phyloP scores from a whole-genome alignment of 202 grass and related monocot genomes.

The Digitaria exilis region DNA sequence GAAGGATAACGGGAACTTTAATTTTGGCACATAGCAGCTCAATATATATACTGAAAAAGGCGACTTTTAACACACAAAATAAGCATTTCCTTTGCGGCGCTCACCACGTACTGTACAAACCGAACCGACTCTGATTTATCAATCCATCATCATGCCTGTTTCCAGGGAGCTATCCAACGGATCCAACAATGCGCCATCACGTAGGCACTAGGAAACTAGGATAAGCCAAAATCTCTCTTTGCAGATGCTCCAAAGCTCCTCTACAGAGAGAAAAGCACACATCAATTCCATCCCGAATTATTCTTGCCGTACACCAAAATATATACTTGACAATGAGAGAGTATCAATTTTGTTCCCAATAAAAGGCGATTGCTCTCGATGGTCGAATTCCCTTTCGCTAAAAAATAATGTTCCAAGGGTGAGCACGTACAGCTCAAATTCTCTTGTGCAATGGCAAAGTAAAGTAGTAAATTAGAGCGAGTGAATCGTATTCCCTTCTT shows the following conservation, averaged over 20 bases:
- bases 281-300: slow-evolving; percentile 20
- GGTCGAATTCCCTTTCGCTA: slow-evolving; percentile 42
- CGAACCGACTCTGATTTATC: not conserved
- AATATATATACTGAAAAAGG: not conserved
- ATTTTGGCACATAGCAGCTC: no score
- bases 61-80: not conserved
- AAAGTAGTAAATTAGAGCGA: slow-evolving; percentile 45
- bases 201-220: slow-evolving; percentile 26
- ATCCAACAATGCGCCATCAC: slow-evolving; percentile 21
- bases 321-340: slow-evolving; percentile 53
- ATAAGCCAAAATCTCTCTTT: slow-evolving; percentile 45
- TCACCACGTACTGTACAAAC: slow-evolving; percentile 1
- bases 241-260: slow-evolving; percentile 52
- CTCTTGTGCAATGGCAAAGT: slow-evolving; percentile 52
- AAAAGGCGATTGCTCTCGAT: slow-evolving; percentile 29
- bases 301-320: slow-evolving; percentile 52
- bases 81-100: not conserved
- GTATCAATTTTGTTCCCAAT: slow-evolving; percentile 37
- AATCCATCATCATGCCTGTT: slow-evolving; percentile 18
- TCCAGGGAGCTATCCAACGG: not conserved
- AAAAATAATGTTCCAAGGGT: slow-evolving; percentile 35
- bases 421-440: slow-evolving; percentile 38
- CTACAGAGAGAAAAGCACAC: slow-evolving; percentile 26
- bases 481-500: slow-evolving; percentile 55
- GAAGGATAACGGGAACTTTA: slow-evolving; percentile 9